Base-by-base conservation (phyloP, 1,139 yeast genomes). In the Geotrichum carabidarum region DNA sequence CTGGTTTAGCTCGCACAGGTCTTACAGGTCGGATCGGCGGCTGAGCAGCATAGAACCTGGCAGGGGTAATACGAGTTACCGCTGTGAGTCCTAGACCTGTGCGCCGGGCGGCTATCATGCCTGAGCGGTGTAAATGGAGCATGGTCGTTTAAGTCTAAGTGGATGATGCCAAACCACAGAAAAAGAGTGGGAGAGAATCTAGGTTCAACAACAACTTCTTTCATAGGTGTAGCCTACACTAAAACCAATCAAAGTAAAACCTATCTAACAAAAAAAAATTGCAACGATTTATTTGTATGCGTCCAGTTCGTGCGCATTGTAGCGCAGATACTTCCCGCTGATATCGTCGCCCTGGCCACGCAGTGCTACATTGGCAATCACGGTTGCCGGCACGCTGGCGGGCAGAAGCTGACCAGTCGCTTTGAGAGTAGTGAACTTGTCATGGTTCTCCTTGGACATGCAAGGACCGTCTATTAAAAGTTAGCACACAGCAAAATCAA, bases 321-420 rank as follows among this genome's bases (percentile, higher is more conserved):
- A 85, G 51, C 95, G 74, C 54, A 84, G 65, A 66, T 82, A 86
- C 59, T 75, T 65, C 0, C 96, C 96, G 58, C 80, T 82, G 49
- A 86, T 63, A 0, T 72, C 77, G 1, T 64, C 57, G 7, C 78
- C 72, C 69, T 86, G 78, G 2, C 66, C 66, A 18, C 55, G 51
- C 12, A 81, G 60, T 0, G 86, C 91, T 57, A 90, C 70, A 51
- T 82, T 80, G 14, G 83, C 86, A 59, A 80, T 83, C 0, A 86
- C 77, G 0, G 76, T 68, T 0, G 86, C 96, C 4, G 96, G 95
- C 8, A 81, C 82, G 31, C 75, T 78, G 0, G 95, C 89, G 2
- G 76, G 75, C 36, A 86, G 71, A 56, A 90, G 75, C 59, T 80
- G 71, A 27, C 78, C 77, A 45, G 78, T 73, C 31, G 71, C 62